These are phyloP conservation scores for Mercurialis annua DNA, from an alignment of 345 rosid species.

Conservation along the genomic window DNA sequence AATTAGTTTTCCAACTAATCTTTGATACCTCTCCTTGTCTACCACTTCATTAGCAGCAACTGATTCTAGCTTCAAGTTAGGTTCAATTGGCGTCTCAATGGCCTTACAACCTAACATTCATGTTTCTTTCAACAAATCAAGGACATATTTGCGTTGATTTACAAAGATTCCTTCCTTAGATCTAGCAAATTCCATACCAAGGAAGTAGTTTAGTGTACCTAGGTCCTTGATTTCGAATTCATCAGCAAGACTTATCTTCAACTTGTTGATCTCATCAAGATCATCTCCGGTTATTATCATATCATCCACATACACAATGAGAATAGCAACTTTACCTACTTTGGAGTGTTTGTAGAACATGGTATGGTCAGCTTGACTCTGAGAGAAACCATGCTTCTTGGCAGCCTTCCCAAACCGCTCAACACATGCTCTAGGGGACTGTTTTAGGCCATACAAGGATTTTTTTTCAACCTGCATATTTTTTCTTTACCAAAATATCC, in stretches of 20 bases:
- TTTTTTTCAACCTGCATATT: background rate
- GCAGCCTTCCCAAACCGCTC: background rate
- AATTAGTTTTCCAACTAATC: background rate
- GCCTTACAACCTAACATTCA: too few relatives aligned
- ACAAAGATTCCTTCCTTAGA: too few relatives aligned
- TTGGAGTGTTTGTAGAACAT: conserved; percentile 2
- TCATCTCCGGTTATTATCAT: background rate
- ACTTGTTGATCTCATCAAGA: background rate
- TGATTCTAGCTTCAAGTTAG: background rate
- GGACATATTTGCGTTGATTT: too few relatives aligned
- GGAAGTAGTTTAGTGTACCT: too few relatives aligned
- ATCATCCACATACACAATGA: background rate
- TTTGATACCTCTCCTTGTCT: background rate
- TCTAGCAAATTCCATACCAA: too few relatives aligned
- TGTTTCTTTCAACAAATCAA: too few relatives aligned
- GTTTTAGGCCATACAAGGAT: conserved; percentile 3
- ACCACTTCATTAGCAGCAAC: background rate
- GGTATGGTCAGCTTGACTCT: conserved; percentile 6
- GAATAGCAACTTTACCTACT: background rate
- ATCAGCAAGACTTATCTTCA: background rate
- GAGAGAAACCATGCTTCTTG: background rate
- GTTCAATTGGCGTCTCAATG: background rate
- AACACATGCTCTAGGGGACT: conserved; percentile 6
- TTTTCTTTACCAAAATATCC: background rate
- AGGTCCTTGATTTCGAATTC: background rate